These are phyloP conservation scores for Pulicaria dysenterica DNA, from an alignment of 129 eudicot genomes.

Conservation along the genomic window DNA sequence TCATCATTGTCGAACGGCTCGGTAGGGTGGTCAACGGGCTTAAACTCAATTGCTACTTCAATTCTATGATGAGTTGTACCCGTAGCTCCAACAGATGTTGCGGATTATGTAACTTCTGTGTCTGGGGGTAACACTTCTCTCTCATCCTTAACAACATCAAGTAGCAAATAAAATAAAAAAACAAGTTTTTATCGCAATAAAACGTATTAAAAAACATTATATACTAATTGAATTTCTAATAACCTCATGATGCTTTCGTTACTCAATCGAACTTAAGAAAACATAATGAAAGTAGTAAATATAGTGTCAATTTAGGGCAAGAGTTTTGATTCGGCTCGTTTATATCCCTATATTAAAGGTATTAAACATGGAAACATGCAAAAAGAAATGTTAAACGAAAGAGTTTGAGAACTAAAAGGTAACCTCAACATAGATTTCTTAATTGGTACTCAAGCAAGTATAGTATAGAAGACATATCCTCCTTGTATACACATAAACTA, in stretches of 20 bases:
- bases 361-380: no score
- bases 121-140: conserved; percentile 53
- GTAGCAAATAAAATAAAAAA: conserved; percentile 18
- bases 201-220: not conserved
- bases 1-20: conserved; percentile 90
- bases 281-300: no score
- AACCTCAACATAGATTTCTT: conserved; percentile 37
- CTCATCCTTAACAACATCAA: conserved; percentile 53
- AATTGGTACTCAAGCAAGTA: conserved; percentile 56
- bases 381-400: no score
- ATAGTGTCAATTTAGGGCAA: no score
- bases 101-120: conserved; percentile 44
- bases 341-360: no score
- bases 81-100: conserved; percentile 33
- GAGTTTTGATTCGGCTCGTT: no score
- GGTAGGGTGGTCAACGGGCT: conserved; percentile 85
- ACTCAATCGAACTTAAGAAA: no score
- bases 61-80: conserved; percentile 68
- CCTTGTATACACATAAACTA: conserved; percentile 25
- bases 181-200: not conserved
- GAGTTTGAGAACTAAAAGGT: no score
- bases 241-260: no score
- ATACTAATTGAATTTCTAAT: no score
- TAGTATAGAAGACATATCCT: conserved; percentile 42
- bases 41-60: conserved; percentile 80